Evolutionary conservation across 169 alveolate genomes (phyloP).

Genomic region (Plasmodium malariae): DNA sequence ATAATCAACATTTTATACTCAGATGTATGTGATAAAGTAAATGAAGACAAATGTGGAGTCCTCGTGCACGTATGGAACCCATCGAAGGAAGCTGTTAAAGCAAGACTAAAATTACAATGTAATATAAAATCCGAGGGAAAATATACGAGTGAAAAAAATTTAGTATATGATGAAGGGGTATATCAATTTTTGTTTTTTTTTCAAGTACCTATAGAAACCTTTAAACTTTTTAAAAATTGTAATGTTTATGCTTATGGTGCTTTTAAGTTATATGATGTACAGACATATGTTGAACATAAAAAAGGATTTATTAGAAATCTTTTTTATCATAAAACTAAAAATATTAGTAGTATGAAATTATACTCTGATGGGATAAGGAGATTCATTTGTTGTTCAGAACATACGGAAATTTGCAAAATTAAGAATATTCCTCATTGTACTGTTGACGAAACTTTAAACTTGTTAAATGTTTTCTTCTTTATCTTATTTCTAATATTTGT

Average conservation of each 20-base stretch:
- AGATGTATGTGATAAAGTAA: constrained; percentile 24
- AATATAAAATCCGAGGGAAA: constrained; percentile 1
- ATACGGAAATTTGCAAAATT: constrained; percentile 19
- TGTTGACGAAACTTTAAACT: constrained; percentile 10
- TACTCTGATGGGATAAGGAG: constrained; percentile 53
- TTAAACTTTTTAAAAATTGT: constrained; percentile 21
- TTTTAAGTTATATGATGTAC: constrained; percentile 50
- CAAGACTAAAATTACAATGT: constrained; percentile 47
- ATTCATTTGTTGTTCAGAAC: constrained; percentile 44
- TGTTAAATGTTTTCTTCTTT: constrained; percentile 11
- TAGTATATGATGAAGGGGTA: constrained; percentile 40
- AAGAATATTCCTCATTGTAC: constrained; percentile 35
- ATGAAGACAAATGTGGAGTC: constrained; percentile 28
- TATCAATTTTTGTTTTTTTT: constrained; percentile 61
- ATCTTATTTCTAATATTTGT: not conserved
- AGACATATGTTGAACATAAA: constrained; percentile 24
- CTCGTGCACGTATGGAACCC: constrained; percentile 65
- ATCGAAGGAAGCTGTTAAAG: constrained; percentile 41
- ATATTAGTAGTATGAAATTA: constrained; percentile 27
- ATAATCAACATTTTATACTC: constrained; percentile 40
- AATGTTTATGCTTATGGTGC: constrained; percentile 72
- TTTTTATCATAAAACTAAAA: constrained; percentile 21
- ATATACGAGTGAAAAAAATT: constrained; percentile 44
- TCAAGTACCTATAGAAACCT: constrained; percentile 39
- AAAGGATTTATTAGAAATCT: constrained; percentile 18